Percentiles rank a stretch among this genome's conserved stretches.
Conservation (phyloP, 345 rosid genomes). For the Citrus glauca region DNA sequence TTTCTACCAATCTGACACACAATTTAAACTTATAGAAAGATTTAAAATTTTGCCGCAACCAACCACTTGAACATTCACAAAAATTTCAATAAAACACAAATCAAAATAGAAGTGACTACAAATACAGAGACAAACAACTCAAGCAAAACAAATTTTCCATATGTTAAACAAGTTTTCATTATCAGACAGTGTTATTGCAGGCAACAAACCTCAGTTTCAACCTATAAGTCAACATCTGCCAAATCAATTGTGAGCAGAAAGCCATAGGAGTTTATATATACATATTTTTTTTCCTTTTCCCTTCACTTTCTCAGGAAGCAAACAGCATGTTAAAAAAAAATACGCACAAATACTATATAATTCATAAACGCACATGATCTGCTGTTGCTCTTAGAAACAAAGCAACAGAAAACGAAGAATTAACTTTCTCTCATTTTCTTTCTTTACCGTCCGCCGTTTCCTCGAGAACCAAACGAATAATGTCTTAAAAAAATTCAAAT, state of each 20-base stretch:
- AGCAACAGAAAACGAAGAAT: neutral
- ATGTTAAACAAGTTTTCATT: neutral
- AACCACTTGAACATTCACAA: neutral
- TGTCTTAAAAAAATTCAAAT: neutral
- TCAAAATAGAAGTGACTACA: neutral
- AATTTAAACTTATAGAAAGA: neutral
- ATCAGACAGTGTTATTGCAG: neutral
- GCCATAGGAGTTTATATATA: neutral
- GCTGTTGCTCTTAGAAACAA: neutral
- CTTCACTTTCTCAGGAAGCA: neutral
- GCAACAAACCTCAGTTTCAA: neutral
- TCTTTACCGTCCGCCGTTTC: neutral
- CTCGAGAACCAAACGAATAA: conserved; percentile 1
- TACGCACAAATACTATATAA: neutral
- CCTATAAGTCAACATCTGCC: neutral
- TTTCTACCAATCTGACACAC: neutral
- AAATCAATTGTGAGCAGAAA: neutral
- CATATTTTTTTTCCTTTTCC: too few relatives aligned
- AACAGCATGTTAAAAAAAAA: neutral
- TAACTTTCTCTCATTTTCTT: neutral
- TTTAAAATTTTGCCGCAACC: neutral
- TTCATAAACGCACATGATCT: neutral
- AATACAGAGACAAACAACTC: neutral
- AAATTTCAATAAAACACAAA: neutral
- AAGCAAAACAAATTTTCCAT: neutral